Conservation (phyloP, 1,284 basidiomycete genomes). For the Ustilago xerochloae region DNA sequence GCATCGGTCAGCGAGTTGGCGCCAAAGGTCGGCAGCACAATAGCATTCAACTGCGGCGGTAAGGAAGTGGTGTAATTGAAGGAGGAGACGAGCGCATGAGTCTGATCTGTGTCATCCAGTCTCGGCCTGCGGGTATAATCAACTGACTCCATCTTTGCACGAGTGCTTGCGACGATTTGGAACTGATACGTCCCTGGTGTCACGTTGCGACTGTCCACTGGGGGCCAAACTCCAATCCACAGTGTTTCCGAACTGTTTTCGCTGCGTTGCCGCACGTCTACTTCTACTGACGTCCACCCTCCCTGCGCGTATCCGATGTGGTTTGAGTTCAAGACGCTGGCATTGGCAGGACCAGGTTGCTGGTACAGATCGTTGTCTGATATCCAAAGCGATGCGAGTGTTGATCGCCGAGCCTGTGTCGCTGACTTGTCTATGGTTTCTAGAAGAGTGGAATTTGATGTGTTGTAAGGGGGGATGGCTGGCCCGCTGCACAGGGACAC, state of each 20-base stretch:
- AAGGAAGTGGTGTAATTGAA: conserved; percentile 58
- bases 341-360: conserved; percentile 52
- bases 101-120: conserved; percentile 67
- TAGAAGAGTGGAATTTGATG: conserved; percentile 53
- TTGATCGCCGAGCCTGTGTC: conserved; percentile 44
- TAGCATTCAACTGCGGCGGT: conserved; percentile 53
- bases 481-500: conserved; percentile 61
- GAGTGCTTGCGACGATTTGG: conserved; percentile 45
- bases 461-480: conserved; percentile 59
- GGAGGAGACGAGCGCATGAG: conserved; percentile 63
- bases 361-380: conserved; percentile 35
- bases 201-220: conserved; percentile 40
- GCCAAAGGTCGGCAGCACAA: conserved; percentile 61
- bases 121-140: conserved; percentile 35
- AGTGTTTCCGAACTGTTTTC: conserved; percentile 47
- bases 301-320: conserved; percentile 52
- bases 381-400: conserved; percentile 55
- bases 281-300: conserved; percentile 49
- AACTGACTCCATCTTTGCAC: conserved; percentile 49
- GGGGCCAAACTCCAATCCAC: conserved; percentile 63
- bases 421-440: conserved; percentile 36
- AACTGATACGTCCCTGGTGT: conserved; percentile 45
- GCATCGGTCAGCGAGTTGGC: conserved; percentile 45
- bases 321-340: conserved; percentile 23
- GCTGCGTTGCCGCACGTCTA: conserved; percentile 25